Evolutionary conservation across 257 asterid species (phyloP).

Genomic region (Catharanthus roseus): DNA sequence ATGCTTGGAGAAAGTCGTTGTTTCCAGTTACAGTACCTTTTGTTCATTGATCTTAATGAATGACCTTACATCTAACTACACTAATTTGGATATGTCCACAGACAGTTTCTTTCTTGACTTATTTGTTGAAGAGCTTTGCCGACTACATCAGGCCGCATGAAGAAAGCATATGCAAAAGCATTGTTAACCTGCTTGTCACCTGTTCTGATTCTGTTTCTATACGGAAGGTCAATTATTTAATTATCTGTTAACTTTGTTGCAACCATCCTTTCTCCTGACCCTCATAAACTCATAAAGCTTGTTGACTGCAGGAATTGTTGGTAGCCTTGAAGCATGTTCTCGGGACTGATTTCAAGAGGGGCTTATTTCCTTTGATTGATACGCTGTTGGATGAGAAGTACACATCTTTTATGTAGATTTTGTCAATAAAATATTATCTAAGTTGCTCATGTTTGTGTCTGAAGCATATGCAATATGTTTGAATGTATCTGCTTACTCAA

Average conservation of each 20-base stretch:
- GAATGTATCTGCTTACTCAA: neutral
- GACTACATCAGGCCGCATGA: conserved; percentile 95
- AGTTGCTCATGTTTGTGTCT: neutral
- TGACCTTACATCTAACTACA: neutral
- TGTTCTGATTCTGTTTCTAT: conserved; percentile 98
- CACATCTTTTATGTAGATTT: neutral
- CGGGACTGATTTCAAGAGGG: conserved; percentile 96
- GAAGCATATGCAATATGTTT: neutral
- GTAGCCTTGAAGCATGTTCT: conserved; percentile 98
- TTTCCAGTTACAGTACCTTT: neutral
- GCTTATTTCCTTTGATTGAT: conserved; percentile 92
- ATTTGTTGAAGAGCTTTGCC: conserved; percentile 87
- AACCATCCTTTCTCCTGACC: neutral
- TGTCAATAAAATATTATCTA: neutral
- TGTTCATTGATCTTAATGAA: neutral
- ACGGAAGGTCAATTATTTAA: conserved; percentile 52
- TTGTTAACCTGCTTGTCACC: conserved; percentile 94
- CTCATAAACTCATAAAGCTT: conserved; percentile 14
- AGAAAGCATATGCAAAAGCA: conserved; percentile 96
- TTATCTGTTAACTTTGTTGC: conserved; percentile 4
- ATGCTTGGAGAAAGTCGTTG: neutral
- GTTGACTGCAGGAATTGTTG: conserved; percentile 73
- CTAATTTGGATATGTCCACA: conserved; percentile 33
- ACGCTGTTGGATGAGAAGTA: conserved; percentile 98
- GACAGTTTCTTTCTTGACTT: conserved; percentile 97